phyloP scores from a whole-genome alignment of 495 filamentous ascomycete genomes.

The Penicilliopsis zonata region DNA sequence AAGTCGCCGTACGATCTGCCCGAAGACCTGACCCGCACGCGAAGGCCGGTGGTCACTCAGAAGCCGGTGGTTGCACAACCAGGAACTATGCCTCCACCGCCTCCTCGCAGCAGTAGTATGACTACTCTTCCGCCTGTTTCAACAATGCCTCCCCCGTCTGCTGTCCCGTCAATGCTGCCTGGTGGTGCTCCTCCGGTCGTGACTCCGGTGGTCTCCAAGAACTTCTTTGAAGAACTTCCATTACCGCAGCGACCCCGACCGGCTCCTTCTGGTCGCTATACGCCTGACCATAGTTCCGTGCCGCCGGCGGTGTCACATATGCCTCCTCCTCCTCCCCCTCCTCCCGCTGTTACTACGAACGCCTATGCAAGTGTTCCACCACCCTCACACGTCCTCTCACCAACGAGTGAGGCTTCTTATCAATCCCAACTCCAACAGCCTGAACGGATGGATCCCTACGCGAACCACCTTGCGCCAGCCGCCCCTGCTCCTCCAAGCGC shows the following conservation, averaged over 20 bases:
- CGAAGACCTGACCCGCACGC: constrained; percentile 66
- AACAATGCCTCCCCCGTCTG: constrained; percentile 14
- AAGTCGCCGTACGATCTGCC: constrained; percentile 90
- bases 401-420: constrained; percentile 30
- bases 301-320: constrained; percentile 4
- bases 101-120: constrained; percentile 51
- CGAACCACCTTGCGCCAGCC: constrained; percentile 24
- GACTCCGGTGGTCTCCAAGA: constrained; percentile 24
- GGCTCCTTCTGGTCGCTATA: constrained; percentile 38
- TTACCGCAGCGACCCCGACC: constrained; percentile 37
- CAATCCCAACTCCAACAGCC: constrained; percentile 36
- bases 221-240: constrained; percentile 81
- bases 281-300: constrained; percentile 25
- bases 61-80: constrained; percentile 17
- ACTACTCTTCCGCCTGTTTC: constrained; percentile 14
- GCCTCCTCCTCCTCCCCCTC: too few species aligned
- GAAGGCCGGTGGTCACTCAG: constrained; percentile 37
- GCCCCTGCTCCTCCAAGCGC: constrained; percentile 24
- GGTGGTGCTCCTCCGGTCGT: constrained; percentile 15
- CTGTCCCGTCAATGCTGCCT: constrained; percentile 19
- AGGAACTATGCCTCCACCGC: constrained; percentile 25
- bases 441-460: constrained; percentile 54
- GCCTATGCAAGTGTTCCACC: constrained; percentile 13
- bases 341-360: constrained; percentile 6
- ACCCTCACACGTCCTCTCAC: constrained; percentile 16